phyloP scores from a whole-genome alignment of 768 basidiomycete species.

The Termitomyces sp. region DNA sequence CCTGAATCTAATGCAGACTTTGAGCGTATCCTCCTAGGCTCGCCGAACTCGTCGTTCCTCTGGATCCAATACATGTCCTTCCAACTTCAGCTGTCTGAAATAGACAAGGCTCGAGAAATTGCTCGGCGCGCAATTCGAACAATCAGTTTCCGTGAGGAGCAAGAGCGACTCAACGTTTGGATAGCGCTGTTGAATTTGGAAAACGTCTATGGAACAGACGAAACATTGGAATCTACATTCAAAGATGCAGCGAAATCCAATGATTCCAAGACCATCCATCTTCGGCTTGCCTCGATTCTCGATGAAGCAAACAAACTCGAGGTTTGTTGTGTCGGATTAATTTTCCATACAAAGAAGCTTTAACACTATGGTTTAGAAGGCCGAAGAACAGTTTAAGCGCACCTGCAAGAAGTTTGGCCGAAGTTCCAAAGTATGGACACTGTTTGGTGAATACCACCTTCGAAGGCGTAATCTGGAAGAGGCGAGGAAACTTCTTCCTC shows the following conservation, averaged over 20 bases:
- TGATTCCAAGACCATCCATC: slow-evolving; percentile 87
- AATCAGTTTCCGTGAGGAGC: slow-evolving; percentile 94
- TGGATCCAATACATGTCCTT: slow-evolving; percentile 99
- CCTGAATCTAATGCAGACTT: slow-evolving; percentile 95
- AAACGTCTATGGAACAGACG: slow-evolving; percentile 85
- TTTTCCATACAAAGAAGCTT: not conserved
- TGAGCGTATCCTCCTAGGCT: slow-evolving; percentile 86
- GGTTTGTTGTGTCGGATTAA: slow-evolving; percentile 22
- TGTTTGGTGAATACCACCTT: slow-evolving; percentile 80
- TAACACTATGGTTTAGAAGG: slow-evolving; percentile 47
- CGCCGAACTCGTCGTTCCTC: slow-evolving; percentile 94
- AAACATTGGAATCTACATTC: slow-evolving; percentile 74
- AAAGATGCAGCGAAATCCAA: slow-evolving; percentile 87
- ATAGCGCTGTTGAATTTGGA: slow-evolving; percentile 94
- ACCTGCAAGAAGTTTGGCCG: slow-evolving; percentile 93
- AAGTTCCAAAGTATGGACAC: slow-evolving; percentile 91
- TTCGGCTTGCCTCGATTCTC: slow-evolving; percentile 79
- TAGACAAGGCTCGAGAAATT: slow-evolving; percentile 90
- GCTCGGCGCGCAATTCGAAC: slow-evolving; percentile 78
- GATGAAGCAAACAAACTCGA: slow-evolving; percentile 79
- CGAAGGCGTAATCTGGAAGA: slow-evolving; percentile 68
- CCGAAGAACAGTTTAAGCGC: slow-evolving; percentile 86
- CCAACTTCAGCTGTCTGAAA: slow-evolving; percentile 92
- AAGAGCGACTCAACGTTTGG: slow-evolving; percentile 96
- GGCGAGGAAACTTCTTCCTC: slow-evolving; percentile 80